Conservation (phyloP, 306 rosid genomes). For the Ceratonia siliqua region DNA sequence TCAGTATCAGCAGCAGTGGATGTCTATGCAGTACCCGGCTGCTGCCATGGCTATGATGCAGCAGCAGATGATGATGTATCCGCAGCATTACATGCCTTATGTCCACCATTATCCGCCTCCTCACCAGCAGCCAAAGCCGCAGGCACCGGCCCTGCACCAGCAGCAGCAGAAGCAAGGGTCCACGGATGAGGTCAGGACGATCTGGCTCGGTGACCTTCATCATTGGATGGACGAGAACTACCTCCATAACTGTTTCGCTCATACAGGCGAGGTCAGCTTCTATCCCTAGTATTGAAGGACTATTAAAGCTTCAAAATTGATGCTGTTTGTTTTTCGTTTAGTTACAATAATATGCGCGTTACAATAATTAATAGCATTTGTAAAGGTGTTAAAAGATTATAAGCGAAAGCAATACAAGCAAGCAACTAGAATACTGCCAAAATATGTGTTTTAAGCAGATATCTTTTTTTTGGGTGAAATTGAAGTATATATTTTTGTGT, state of each 20-base stretch:
- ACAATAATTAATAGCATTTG: neutral
- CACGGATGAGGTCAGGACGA: conserved; percentile 83
- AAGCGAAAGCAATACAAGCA: neutral
- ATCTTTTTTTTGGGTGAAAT: too few relatives aligned
- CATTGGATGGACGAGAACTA: conserved; percentile 93
- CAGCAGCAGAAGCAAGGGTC: conserved; percentile 44
- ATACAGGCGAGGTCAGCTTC: conserved; percentile 69
- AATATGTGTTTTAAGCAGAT: neutral
- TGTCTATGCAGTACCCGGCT: conserved; percentile 92
- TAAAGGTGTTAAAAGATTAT: neutral
- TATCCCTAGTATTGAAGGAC: too few relatives aligned
- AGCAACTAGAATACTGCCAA: neutral
- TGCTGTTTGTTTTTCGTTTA: neutral
- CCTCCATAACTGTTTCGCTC: conserved; percentile 74
- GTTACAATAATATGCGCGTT: neutral
- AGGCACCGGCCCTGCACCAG: conserved; percentile 36
- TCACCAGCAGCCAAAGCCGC: conserved; percentile 42
- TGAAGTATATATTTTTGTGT: neutral
- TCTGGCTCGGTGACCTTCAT: conserved; percentile 93
- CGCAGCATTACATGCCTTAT: conserved; percentile 77
- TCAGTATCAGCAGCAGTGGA: conserved; percentile 82
- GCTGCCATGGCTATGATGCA: conserved; percentile 97
- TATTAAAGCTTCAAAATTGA: neutral
- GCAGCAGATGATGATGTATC: conserved; percentile 97
- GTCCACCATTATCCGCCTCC: conserved; percentile 51